Conservation (phyloP, 371 early-diverging fungal species). For the Mortierella sp. region DNA sequence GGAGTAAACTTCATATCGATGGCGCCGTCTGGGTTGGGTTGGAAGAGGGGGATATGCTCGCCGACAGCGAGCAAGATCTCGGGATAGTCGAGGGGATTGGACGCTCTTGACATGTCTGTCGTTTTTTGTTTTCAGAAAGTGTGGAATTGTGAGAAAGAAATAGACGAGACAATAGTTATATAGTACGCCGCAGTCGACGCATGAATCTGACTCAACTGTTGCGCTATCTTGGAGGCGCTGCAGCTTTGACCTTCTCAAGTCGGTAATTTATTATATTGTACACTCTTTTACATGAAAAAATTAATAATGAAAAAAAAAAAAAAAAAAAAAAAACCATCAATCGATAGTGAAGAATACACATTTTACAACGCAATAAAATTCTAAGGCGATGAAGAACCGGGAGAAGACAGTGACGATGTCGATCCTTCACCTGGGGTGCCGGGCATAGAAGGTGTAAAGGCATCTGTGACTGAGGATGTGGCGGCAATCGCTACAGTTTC, state of each 20-base stretch:
- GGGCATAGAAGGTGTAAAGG: neutral
- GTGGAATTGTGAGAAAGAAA: neutral
- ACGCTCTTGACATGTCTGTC: neutral
- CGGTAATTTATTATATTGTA: neutral
- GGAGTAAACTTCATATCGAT: neutral
- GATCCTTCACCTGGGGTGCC: slow-evolving; percentile 14
- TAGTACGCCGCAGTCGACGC: neutral
- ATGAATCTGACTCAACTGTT: slow-evolving; percentile 3
- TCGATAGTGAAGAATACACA: no score
- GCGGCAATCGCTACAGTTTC: neutral
- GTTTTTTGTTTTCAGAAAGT: neutral
- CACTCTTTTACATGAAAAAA: slow-evolving; percentile 1
- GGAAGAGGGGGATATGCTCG: neutral
- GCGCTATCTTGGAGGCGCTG: neutral
- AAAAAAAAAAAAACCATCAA: neutral
- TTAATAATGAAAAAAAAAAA: neutral
- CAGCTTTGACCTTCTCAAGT: neutral
- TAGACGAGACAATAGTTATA: neutral
- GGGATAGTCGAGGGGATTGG: neutral
- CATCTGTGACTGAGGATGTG: neutral
- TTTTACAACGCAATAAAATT: neutral
- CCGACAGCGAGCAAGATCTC: slow-evolving; percentile 9
- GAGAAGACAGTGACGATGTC: slow-evolving; percentile 14
- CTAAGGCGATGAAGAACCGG: slow-evolving; percentile 15
- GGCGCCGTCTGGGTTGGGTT: neutral